Evolutionary conservation across 768 basidiomycete species (phyloP).

Genomic region (Holtermannia corniformis): DNA sequence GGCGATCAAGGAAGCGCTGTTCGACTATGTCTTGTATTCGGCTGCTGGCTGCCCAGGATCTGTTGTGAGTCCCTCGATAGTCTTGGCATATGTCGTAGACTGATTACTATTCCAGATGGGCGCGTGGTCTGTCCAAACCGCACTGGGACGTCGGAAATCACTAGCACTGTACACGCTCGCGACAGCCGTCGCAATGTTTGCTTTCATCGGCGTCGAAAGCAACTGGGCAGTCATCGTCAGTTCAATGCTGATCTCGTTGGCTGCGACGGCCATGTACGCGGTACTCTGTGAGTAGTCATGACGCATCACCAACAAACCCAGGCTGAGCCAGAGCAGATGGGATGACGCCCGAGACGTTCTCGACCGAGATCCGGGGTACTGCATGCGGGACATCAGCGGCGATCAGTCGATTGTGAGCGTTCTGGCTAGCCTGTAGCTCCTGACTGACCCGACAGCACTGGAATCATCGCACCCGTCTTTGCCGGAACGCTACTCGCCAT

Average conservation of each 20-base stretch:
- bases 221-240: constrained; percentile 33
- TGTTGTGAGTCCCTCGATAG: constrained; percentile 12
- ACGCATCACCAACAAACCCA: too few relatives aligned
- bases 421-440: not conserved
- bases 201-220: constrained; percentile 26
- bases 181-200: constrained; percentile 34
- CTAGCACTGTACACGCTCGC: constrained; percentile 36
- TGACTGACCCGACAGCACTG: constrained; percentile 18
- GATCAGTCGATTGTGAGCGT: constrained; percentile 33
- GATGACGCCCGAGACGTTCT: constrained; percentile 40
- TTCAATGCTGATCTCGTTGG: constrained; percentile 34
- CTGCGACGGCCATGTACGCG: constrained; percentile 41
- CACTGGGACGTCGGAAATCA: constrained; percentile 31
- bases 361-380: constrained; percentile 35
- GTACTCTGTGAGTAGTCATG: constrained; percentile 35
- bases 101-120: constrained; percentile 20
- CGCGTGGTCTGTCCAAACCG: constrained; percentile 38
- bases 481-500: constrained; percentile 34
- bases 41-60: constrained; percentile 40
- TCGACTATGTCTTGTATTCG: constrained; percentile 35
- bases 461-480: constrained; percentile 33
- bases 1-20: constrained; percentile 29
- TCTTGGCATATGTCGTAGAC: not conserved
- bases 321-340: constrained; percentile 37
- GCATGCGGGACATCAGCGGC: constrained; percentile 41